Conservation (phyloP, 345 rosid genomes). For the Combretum micranthum region DNA sequence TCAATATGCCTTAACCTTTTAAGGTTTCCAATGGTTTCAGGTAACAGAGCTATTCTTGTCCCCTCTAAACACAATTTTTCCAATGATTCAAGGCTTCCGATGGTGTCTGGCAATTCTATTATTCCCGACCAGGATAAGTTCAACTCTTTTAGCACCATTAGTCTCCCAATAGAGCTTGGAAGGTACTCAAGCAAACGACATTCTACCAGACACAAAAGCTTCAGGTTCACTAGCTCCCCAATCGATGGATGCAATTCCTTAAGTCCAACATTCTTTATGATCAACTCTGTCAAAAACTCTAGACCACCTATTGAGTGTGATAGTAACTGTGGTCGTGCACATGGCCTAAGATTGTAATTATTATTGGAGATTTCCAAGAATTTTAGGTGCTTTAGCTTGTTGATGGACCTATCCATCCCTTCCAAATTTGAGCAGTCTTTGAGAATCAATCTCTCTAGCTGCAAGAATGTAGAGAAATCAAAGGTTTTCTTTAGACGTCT, state of each 20-base stretch:
- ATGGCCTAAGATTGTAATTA: accelerated
- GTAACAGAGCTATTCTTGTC: too few species aligned
- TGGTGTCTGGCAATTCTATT: not conserved
- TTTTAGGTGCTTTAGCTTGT: not conserved
- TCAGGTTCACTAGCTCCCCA: not conserved
- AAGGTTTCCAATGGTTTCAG: not conserved
- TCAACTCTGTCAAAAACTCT: not conserved
- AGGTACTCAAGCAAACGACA: not conserved
- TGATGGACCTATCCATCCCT: not conserved
- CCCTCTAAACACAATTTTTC: too few species aligned
- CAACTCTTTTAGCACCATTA: not conserved
- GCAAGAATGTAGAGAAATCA: not conserved
- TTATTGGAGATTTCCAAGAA: not conserved
- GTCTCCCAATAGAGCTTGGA: not conserved
- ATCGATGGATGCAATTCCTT: not conserved
- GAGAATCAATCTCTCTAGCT: not conserved
- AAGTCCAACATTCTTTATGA: not conserved
- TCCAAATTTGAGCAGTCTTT: not conserved
- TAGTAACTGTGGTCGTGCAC: too few species aligned
- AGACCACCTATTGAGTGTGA: too few species aligned
- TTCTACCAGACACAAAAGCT: not conserved
- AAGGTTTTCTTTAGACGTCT: not conserved
- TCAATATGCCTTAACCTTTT: not conserved
- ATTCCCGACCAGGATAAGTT: not conserved
- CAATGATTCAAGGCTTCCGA: not conserved